These are phyloP conservation scores for Globisporangium nodosum DNA, from an alignment of 352 stramenopile genomes.

Conservation along the genomic window DNA sequence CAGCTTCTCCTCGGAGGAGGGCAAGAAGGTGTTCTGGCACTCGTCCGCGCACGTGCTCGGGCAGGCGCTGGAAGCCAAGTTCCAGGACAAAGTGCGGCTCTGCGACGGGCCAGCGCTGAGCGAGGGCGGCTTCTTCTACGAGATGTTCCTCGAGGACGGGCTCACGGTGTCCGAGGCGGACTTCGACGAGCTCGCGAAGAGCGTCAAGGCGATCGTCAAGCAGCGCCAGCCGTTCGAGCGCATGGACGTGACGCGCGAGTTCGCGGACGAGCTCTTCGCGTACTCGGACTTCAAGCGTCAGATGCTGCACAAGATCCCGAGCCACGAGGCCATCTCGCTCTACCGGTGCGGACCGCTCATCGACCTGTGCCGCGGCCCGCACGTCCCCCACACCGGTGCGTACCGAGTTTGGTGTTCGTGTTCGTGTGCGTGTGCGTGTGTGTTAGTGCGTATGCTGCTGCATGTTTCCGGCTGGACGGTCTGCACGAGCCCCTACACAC, in stretches of 20 bases:
- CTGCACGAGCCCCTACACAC: slow-evolving; percentile 37
- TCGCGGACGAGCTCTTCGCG: slow-evolving; percentile 86
- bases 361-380: slow-evolving; percentile 95
- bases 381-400: slow-evolving; percentile 92
- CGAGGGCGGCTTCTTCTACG: slow-evolving; percentile 99
- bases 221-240: slow-evolving; percentile 90
- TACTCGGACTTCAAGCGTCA: slow-evolving; percentile 97
- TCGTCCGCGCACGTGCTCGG: slow-evolving; percentile 99
- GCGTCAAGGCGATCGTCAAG: slow-evolving; percentile 96
- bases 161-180: slow-evolving; percentile 69
- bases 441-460: neutral
- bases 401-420: slow-evolving; percentile 39
- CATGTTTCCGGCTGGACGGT: slow-evolving; percentile 19
- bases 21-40: slow-evolving; percentile 95
- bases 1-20: slow-evolving; percentile 65
- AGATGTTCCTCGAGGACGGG: slow-evolving; percentile 71
- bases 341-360: slow-evolving; percentile 98
- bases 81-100: slow-evolving; percentile 95
- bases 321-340: slow-evolving; percentile 91
- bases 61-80: slow-evolving; percentile 96
- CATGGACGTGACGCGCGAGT: slow-evolving; percentile 88
- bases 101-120: slow-evolving; percentile 90
- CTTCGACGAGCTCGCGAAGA: slow-evolving; percentile 74
- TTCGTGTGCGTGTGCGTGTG: slow-evolving; percentile 11
- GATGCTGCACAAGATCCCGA: slow-evolving; percentile 95